Conservation (phyloP, 345 rosid genomes). For the Mangifera indica region DNA sequence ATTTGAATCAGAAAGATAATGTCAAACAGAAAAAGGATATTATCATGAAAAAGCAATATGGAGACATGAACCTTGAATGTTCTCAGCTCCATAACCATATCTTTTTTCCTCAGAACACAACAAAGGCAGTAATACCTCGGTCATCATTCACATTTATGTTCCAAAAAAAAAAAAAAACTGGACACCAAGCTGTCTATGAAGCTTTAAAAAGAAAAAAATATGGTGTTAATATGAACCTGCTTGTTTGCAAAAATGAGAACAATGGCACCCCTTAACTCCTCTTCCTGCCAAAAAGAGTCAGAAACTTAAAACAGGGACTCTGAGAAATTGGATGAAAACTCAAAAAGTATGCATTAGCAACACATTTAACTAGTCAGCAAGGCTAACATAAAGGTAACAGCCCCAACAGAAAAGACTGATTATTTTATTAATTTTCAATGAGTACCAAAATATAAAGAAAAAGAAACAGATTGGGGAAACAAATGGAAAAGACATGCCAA, state of each 20-base stretch:
- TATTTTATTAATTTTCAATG: background rate
- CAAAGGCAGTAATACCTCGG: background rate
- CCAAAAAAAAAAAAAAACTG: background rate
- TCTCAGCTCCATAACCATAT: background rate
- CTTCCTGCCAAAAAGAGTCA: slow-evolving; percentile 48
- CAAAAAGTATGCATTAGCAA: background rate
- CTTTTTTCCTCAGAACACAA: background rate
- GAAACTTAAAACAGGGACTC: background rate
- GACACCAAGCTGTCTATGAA: background rate
- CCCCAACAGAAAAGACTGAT: background rate
- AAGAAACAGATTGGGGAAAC: background rate
- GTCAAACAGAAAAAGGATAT: background rate
- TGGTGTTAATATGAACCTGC: slow-evolving; percentile 41
- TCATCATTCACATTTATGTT: background rate
- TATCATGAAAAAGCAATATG: background rate
- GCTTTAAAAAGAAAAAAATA: background rate
- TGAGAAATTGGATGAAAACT: background rate
- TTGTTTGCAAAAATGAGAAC: slow-evolving; percentile 70
- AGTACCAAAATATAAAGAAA: background rate
- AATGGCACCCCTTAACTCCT: slow-evolving; percentile 64
- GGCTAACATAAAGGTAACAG: background rate
- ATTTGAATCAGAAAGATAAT: slow-evolving; percentile 6
- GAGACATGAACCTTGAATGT: background rate
- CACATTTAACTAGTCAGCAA: background rate
- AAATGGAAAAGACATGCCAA: too few relatives aligned